Evolutionary conservation across 345 rosid genomes (phyloP).

Genomic region (Euclidium syriacum): DNA sequence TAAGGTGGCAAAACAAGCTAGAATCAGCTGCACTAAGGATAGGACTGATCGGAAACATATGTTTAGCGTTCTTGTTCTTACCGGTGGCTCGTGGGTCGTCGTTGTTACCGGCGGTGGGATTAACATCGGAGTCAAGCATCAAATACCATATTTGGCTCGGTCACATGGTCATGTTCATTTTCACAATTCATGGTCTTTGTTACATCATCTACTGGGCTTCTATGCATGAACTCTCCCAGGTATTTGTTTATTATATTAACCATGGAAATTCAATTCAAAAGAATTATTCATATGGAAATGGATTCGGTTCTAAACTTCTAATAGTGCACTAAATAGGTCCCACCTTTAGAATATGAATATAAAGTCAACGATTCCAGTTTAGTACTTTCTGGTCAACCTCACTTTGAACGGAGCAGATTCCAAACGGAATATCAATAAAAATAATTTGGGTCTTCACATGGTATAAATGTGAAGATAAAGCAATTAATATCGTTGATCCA

Average conservation of each 20-base stretch:
- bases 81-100: constrained; percentile 88
- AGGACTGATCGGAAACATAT: constrained; percentile 61
- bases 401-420: constrained; percentile 10
- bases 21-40: constrained; percentile 26
- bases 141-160: constrained; percentile 94
- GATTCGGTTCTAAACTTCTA: background rate
- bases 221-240: constrained; percentile 39
- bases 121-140: constrained; percentile 80
- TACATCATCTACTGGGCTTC: constrained; percentile 46
- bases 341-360: background rate
- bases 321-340: background rate
- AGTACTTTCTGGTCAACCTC: constrained; percentile 1
- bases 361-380: background rate
- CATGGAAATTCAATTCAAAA: background rate
- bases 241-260: constrained; percentile 23
- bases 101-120: constrained; percentile 53
- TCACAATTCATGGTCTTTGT: constrained; percentile 59
- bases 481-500: background rate
- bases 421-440: background rate
- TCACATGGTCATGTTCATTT: constrained; percentile 54
- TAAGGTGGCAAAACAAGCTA: constrained; percentile 62
- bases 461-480: background rate
- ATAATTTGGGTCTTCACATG: background rate
- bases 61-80: constrained; percentile 59
- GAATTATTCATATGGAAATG: background rate